Percentiles rank a stretch among this genome's conserved stretches.
These are phyloP conservation scores for Mycena vitilis DNA, from an alignment of 768 basidiomycete species.

Conservation along the genomic window DNA sequence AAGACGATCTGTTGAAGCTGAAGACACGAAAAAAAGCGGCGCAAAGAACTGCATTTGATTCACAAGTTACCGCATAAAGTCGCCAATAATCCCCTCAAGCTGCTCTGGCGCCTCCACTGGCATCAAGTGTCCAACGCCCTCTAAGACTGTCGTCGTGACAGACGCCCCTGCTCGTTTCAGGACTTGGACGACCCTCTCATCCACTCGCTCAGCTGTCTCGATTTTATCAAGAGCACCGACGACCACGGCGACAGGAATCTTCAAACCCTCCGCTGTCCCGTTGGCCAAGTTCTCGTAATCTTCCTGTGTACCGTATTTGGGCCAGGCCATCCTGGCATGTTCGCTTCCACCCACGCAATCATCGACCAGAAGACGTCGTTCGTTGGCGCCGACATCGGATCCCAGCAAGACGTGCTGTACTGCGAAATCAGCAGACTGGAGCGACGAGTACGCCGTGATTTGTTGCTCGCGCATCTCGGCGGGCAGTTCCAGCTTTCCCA, in stretches of 20 bases:
- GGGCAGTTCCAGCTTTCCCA: conserved; percentile 21
- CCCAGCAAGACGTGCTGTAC: conserved; percentile 19
- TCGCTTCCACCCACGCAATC: conserved; percentile 16
- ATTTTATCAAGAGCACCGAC: conserved; percentile 25
- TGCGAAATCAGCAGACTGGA: conserved; percentile 16
- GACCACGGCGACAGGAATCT: conserved; percentile 22
- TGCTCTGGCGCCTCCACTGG: conserved; percentile 23
- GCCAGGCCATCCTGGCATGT: conserved; percentile 18
- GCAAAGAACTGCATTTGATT: no score
- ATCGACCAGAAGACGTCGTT: conserved; percentile 12
- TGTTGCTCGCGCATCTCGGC: conserved; percentile 19
- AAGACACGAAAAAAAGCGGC: no score
- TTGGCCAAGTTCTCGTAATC: conserved; percentile 8
- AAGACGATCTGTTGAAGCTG: no score
- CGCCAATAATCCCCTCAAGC: conserved; percentile 8
- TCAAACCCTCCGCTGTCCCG: not conserved
- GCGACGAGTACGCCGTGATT: conserved; percentile 12
- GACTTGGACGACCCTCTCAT: conserved; percentile 14
- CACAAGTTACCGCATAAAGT: not conserved
- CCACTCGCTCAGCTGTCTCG: conserved; percentile 17
- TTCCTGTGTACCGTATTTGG: conserved; percentile 17
- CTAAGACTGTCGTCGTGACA: conserved; percentile 14
- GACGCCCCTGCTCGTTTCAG: conserved; percentile 21
- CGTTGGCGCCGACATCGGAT: conserved; percentile 17
- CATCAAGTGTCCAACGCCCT: conserved; percentile 23